Base-by-base conservation (phyloP, 2,329 filamentous ascomycete species). In the Colletotrichum echinochloae region DNA sequence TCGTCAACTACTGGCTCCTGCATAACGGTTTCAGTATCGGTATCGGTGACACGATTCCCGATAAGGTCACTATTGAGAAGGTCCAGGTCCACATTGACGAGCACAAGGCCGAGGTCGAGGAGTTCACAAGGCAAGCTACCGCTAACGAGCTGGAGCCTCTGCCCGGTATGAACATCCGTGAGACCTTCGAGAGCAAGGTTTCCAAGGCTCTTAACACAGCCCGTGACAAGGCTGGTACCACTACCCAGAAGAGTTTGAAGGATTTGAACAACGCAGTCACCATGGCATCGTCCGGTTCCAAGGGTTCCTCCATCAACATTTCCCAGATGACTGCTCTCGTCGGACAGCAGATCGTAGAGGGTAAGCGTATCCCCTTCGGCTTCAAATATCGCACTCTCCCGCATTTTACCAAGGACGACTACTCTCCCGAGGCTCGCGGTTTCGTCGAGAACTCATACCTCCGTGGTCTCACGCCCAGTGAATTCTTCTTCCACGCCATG, bases 401-500 rank as follows among this genome's bases (percentile, higher is more conserved):
- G 3, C 96, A 99, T 82, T 99, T 99, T 82, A 97, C 96, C 74
- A 99, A 99, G 85, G 97, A 99, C 77, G 97, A 99, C 81, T 99
- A 98, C 81, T 98, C 95, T 26, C 94, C 96, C 14, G 95, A 98
- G 80, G 95, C 96, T 55, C 92, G 96, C 84, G 96, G 96, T 51
- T 99, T 99, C 78, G 96, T 99, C 26, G 96, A 99, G 82, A 99
- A 99, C 83, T 99, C 96, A 0, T 99, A 99, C 77, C 89, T 99
- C 16, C 93, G 96, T 85, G 96, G 96, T 66, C 85, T 99, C 70
- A 99, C 97, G 0, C 96, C 96, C 0, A 92, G 93, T 0, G 96
- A 99, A 76, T 99, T 99, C 84, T 99, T 98, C 86, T 99, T 99
- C 88, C 96, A 99, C 88, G 96, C 96, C 79, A 99, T 99, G 96